Base-by-base conservation (phyloP, 371 early-diverging fungal species). In the Capillidium heterosporum region DNA sequence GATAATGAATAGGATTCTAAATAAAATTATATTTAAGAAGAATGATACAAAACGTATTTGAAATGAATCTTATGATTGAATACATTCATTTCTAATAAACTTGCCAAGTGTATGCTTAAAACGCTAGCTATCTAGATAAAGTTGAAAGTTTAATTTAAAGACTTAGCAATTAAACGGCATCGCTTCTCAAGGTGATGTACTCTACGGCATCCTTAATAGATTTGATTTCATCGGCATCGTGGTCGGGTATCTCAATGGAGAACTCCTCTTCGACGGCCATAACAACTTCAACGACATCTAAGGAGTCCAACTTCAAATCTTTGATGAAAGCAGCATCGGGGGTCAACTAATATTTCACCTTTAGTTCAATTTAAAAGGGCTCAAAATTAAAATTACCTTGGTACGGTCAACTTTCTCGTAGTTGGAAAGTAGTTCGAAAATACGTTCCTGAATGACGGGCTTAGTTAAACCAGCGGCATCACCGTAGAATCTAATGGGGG, bases 251-350 rank as follows among this genome's bases (percentile, higher is more conserved):
- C 74, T 97, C 96, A 55, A 95, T 84, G 61, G 83, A 85, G 76
- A 97, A 97, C 70, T 97, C 98, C 63, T 97, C 95, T 74, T 97
- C 98, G 61, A 97, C 81, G 47, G 95, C 95, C 91, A 97, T 95
- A 51, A 94, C 89, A 56, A 95, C 91, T 72, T 97, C 98, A 43
- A 95, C 95, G 56, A 89, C 85, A 71, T 95, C 96, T 64, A 97
- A 76, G 65, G 84, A 83, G 70, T 97, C 98, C 58, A 97, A 71
- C 17, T 91, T 90, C 61, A 97, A 86, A 68, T 95, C 98, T 63
- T 85, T 82, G 69, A 76, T 74, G 67, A 95, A 95, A 70, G 86
- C 81, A 31, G 95, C 78, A 59, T 82, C 74, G 57, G 83, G 71
- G 31, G 87, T 68, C 56, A 96, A 70, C 96, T 93, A 72, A 41